phyloP scores from a whole-genome alignment of 2,329 filamentous ascomycete species.

The Fusarium nematophilum region DNA sequence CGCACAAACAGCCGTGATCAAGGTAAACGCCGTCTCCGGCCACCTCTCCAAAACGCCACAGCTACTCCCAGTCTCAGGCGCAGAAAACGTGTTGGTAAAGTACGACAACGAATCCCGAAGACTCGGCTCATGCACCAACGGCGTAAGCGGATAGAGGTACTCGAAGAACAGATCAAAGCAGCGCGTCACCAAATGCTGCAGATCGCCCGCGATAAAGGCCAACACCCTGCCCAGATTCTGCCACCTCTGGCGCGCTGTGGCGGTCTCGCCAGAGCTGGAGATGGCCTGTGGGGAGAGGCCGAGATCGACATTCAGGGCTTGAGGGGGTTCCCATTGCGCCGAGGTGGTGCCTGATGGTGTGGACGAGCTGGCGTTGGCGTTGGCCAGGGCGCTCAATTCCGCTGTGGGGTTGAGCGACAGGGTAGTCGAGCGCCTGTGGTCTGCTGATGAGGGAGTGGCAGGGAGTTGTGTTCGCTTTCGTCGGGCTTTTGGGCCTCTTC shows the following conservation, averaged over 20 bases:
- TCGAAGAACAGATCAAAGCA: constrained; percentile 56
- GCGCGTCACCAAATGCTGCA: constrained; percentile 44
- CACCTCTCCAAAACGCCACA: constrained; percentile 43
- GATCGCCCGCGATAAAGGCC: constrained; percentile 36
- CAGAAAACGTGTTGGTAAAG: constrained; percentile 40
- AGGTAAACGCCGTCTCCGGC: constrained; percentile 53
- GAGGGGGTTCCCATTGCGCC: constrained; percentile 36
- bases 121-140: constrained; percentile 55
- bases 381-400: constrained; percentile 23
- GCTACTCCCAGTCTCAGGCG: constrained; percentile 15
- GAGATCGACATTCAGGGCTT: constrained; percentile 26
- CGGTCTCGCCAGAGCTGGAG: constrained; percentile 25
- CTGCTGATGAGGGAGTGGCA: constrained; percentile 9
- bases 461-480: background rate
- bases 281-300: constrained; percentile 40
- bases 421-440: constrained; percentile 5
- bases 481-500: constrained; percentile 52
- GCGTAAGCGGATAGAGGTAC: constrained; percentile 56
- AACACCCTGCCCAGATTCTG: constrained; percentile 40
- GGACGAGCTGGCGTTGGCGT: constrained; percentile 19
- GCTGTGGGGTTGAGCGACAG: constrained; percentile 23
- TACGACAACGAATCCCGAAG: constrained; percentile 50
- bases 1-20: constrained; percentile 58
- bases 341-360: constrained; percentile 33
- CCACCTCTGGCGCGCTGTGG: constrained; percentile 45